Percentiles rank a stretch among this genome's conserved stretches.
These are phyloP conservation scores for Ambrosia artemisiifolia DNA, from an alignment of 129 eudicot genomes.

Conservation along the genomic window DNA sequence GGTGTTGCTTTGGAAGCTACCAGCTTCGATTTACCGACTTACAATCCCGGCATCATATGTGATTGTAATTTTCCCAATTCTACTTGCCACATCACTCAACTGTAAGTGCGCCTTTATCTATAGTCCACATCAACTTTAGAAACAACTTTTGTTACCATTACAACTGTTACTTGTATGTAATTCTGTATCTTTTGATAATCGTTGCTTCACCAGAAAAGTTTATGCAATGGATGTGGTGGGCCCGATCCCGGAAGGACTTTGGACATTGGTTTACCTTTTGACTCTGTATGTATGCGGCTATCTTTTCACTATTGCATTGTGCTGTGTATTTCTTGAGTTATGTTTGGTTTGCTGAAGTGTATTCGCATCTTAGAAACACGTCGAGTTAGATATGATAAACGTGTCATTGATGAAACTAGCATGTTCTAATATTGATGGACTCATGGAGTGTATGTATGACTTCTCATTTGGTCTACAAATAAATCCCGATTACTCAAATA, in stretches of 20 bases:
- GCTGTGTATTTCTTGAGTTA: background rate
- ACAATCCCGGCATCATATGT: slow-evolving; percentile 65
- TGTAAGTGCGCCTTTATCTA: slow-evolving; percentile 37
- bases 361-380: too few relatives aligned
- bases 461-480: too few relatives aligned
- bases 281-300: slow-evolving; percentile 47
- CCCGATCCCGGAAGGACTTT: slow-evolving; percentile 64
- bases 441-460: background rate
- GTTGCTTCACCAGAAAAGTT: slow-evolving; percentile 45
- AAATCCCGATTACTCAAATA: background rate
- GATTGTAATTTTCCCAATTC: slow-evolving; percentile 42
- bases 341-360: too few relatives aligned
- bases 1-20: slow-evolving; percentile 52
- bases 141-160: background rate
- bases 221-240: slow-evolving; percentile 42
- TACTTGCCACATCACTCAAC: slow-evolving; percentile 53
- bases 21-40: background rate
- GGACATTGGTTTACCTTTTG: slow-evolving; percentile 54
- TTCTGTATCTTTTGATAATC: background rate
- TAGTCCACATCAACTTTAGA: background rate
- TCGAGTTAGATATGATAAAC: too few relatives aligned
- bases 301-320: background rate
- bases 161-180: background rate
- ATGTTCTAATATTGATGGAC: background rate
- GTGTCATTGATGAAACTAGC: background rate